Evolutionary conservation across 768 basidiomycete species (phyloP).

Genomic region (Trametes coccinea): DNA sequence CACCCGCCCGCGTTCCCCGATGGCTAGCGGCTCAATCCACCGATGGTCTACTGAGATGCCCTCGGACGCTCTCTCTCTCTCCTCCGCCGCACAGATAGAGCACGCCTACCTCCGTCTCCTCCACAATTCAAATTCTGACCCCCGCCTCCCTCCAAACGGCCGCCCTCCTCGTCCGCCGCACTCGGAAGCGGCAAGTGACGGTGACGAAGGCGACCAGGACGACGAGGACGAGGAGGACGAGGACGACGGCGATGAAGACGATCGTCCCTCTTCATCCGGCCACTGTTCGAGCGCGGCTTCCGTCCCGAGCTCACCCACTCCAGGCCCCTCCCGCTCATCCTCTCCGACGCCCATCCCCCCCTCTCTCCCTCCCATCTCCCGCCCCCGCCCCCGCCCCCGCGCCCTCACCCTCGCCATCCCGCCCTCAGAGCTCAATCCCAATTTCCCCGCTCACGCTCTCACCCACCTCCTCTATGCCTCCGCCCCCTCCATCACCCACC

Average conservation of each 20-base stretch:
- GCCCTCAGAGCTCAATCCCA: constrained; percentile 2
- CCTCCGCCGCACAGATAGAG: too few species aligned
- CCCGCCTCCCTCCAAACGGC: too few species aligned
- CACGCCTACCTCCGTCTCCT: too few species aligned
- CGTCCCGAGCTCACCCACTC: neutral
- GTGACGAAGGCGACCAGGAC: too few species aligned
- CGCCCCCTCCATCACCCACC: constrained; percentile 10
- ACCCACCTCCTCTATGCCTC: neutral
- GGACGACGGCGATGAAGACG: neutral
- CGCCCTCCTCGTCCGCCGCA: neutral
- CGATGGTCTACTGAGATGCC: too few species aligned
- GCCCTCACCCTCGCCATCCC: constrained; percentile 6
- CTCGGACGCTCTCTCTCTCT: too few species aligned
- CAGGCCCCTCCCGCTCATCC: constrained; percentile 2
- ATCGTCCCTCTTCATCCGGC: neutral
- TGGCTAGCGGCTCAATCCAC: too few species aligned
- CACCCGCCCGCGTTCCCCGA: too few species aligned
- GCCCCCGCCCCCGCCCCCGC: neutral
- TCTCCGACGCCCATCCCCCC: neutral
- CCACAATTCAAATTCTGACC: too few species aligned
- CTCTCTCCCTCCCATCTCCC: neutral
- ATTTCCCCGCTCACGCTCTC: constrained; percentile 6
- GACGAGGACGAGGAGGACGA: neutral
- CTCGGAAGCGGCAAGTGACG: too few species aligned
- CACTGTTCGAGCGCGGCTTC: neutral